phyloP scores from a whole-genome alignment of 2,329 filamentous ascomycete genomes.

The Rhinocladiella similis region DNA sequence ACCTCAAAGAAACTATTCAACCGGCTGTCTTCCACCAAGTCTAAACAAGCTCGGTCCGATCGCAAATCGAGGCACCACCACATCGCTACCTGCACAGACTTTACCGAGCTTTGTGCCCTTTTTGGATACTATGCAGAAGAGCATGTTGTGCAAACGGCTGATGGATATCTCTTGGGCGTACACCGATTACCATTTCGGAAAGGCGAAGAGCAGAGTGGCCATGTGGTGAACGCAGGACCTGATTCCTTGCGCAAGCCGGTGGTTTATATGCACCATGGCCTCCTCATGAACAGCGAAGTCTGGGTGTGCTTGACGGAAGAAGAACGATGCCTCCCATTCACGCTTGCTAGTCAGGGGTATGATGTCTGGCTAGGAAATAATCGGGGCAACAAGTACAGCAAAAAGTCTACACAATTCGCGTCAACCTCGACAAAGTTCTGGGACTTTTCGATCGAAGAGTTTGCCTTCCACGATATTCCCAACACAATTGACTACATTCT shows the following conservation, averaged over 20 bases:
- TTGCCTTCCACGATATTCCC: constrained; percentile 95
- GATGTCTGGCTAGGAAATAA: constrained; percentile 99
- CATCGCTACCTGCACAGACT: constrained; percentile 84
- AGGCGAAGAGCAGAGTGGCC: constrained; percentile 52
- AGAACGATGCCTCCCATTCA: constrained; percentile 82
- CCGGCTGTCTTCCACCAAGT: constrained; percentile 67
- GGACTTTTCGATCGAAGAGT: constrained; percentile 98
- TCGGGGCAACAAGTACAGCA: constrained; percentile 97
- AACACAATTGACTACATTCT: constrained; percentile 92
- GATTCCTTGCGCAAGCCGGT: constrained; percentile 76
- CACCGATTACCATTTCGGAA: constrained; percentile 82
- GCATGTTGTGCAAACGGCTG: constrained; percentile 89
- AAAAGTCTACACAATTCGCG: constrained; percentile 78
- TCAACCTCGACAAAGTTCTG: constrained; percentile 80
- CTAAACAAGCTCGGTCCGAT: constrained; percentile 65
- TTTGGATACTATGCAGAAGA: constrained; percentile 95
- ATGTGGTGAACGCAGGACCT: constrained; percentile 71
- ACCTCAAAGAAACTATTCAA: constrained; percentile 83
- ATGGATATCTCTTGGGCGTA: constrained; percentile 88
- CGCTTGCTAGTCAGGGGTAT: constrained; percentile 84
- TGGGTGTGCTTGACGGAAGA: constrained; percentile 93
- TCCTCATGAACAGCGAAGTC: constrained; percentile 98
- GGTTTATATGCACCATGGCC: constrained; percentile 89
- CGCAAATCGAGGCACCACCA: constrained; percentile 71
- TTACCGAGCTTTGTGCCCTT: constrained; percentile 87